Percentiles rank a stretch among this genome's conserved stretches.
phyloP scores from a whole-genome alignment of 352 stramenopile species.

The Thraustochytrium sp. region DNA sequence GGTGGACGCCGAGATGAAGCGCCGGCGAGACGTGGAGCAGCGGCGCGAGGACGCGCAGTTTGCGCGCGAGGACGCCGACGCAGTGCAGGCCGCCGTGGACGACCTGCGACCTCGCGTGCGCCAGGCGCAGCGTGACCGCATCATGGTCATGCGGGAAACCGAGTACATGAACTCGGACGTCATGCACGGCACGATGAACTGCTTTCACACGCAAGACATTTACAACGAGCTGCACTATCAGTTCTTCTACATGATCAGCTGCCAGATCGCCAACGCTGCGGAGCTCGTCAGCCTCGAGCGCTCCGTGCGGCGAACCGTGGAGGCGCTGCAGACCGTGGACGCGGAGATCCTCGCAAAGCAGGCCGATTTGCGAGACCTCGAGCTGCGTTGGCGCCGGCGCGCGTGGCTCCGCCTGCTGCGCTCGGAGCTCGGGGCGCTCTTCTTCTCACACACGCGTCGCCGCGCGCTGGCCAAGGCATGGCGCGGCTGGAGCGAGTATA shows the following conservation, averaged over 20 bases:
- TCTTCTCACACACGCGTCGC: background rate
- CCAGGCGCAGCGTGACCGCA: background rate
- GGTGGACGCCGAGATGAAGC: background rate
- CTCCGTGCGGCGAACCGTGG: background rate
- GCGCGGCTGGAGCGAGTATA: background rate
- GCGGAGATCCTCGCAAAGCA: background rate
- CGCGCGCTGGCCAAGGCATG: background rate
- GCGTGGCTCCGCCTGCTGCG: background rate
- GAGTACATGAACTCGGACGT: slow-evolving; percentile 32
- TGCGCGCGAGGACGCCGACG: background rate
- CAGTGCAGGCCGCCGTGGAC: background rate
- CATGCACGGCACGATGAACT: slow-evolving; percentile 16
- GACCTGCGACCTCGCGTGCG: background rate
- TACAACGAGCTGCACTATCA: slow-evolving; percentile 16
- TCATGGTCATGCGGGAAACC: background rate
- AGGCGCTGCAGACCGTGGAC: background rate
- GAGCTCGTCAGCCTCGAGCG: slow-evolving; percentile 23
- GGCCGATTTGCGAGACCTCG: background rate
- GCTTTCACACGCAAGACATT: slow-evolving; percentile 9
- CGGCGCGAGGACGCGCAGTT: background rate
- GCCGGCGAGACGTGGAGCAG: background rate
- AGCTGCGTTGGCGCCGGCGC: background rate
- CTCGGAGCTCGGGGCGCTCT: background rate
- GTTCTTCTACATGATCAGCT: slow-evolving; percentile 29
- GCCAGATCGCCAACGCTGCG: slow-evolving; percentile 17